Percentiles rank a stretch among this genome's conserved stretches.
Evolutionary conservation across 2,329 filamentous ascomycete species (phyloP).

Genomic region (Aspergillus fructus): DNA sequence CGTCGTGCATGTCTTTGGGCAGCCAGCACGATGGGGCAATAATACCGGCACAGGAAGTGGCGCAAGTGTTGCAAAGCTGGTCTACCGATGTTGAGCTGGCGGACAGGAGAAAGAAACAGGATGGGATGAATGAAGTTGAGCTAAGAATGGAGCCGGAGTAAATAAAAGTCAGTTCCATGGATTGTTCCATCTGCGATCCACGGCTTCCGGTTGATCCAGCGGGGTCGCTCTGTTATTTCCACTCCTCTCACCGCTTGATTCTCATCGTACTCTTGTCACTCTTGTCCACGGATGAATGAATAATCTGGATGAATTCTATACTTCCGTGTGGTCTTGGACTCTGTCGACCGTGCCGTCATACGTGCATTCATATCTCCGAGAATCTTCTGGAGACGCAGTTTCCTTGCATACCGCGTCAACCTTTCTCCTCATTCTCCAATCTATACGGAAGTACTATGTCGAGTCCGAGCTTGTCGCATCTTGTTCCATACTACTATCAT

Average conservation of each 20-base stretch:
- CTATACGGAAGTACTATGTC: neutral
- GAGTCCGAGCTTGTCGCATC: neutral
- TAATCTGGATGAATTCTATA: too few relatives aligned
- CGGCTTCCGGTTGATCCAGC: neutral
- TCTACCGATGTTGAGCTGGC: neutral
- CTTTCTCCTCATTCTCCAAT: neutral
- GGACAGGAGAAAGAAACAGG: neutral
- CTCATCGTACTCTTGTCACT: too few relatives aligned
- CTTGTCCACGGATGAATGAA: too few relatives aligned
- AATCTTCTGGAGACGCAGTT: neutral
- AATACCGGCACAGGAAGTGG: constrained; percentile 8
- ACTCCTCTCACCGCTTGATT: neutral
- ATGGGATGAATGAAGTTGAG: neutral
- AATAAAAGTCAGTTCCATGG: neutral
- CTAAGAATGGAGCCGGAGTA: neutral
- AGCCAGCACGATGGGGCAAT: constrained; percentile 12
- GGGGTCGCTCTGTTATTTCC: neutral
- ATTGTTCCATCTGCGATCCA: neutral
- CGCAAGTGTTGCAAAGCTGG: neutral
- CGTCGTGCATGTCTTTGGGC: constrained; percentile 17
- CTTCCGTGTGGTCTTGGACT: neutral
- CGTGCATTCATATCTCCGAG: neutral
- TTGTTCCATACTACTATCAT: neutral
- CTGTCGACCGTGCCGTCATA: neutral
- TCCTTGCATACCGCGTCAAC: neutral